These are phyloP conservation scores for Fusarium sp. DNA, from an alignment of 2,329 filamentous ascomycete genomes.

Conservation along the genomic window DNA sequence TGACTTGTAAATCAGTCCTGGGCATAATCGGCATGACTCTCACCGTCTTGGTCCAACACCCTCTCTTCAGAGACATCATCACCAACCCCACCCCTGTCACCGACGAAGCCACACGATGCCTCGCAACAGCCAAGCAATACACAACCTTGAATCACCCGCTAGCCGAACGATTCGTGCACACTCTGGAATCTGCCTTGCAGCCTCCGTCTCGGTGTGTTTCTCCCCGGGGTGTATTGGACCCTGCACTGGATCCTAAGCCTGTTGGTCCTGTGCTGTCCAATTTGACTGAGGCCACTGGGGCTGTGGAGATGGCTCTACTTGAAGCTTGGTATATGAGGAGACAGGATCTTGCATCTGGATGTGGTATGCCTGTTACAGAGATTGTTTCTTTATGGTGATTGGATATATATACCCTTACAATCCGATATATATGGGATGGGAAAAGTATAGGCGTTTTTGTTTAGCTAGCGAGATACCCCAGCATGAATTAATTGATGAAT, in stretches of 20 bases:
- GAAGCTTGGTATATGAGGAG: slow-evolving; percentile 41
- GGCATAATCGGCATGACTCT: slow-evolving; percentile 44
- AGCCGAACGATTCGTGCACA: slow-evolving; percentile 35
- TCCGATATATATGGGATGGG: background rate
- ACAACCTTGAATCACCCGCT: slow-evolving; percentile 15
- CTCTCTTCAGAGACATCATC: slow-evolving; percentile 37
- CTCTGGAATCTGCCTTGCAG: slow-evolving; percentile 36
- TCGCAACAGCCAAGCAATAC: slow-evolving; percentile 40
- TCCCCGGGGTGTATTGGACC: slow-evolving; percentile 35
- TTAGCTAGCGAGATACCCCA: slow-evolving; percentile 36
- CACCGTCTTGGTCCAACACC: slow-evolving; percentile 38
- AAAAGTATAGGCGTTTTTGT: slow-evolving; percentile 14
- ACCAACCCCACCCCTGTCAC: slow-evolving; percentile 33
- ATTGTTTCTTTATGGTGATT: slow-evolving; percentile 42
- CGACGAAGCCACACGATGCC: slow-evolving; percentile 41
- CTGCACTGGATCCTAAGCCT: slow-evolving; percentile 32
- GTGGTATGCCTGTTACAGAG: slow-evolving; percentile 32
- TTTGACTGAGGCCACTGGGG: slow-evolving; percentile 17
- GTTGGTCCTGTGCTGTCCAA: slow-evolving; percentile 19
- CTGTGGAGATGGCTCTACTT: slow-evolving; percentile 37
- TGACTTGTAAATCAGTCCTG: slow-evolving; percentile 32
- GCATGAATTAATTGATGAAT: slow-evolving; percentile 19
- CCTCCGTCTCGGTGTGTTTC: slow-evolving; percentile 21
- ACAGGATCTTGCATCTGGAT: slow-evolving; percentile 17
- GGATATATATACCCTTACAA: background rate